phyloP scores from a whole-genome alignment of 176 grass and related monocot species.

The Metroxylon sagu region DNA sequence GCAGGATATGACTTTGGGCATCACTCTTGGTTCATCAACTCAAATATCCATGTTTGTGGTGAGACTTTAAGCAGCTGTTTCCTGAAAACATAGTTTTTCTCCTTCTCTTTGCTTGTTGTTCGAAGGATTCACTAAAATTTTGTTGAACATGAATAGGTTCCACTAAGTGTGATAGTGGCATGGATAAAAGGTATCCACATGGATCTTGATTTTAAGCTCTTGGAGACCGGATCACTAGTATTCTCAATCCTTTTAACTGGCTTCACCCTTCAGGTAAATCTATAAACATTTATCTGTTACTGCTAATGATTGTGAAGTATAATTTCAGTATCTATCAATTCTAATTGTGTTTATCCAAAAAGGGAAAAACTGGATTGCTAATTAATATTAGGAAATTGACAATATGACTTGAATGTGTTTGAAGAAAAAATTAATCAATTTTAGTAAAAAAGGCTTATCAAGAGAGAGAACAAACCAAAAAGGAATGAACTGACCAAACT shows the following conservation, averaged over 20 bases:
- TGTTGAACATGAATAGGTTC: neutral
- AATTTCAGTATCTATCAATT: too few species aligned
- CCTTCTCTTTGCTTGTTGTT: neutral
- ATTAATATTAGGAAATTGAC: too few species aligned
- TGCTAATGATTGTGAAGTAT: too few species aligned
- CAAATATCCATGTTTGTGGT: slow-evolving; percentile 98
- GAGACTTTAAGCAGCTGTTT: neutral
- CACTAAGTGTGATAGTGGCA: slow-evolving; percentile 1
- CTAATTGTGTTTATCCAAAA: too few species aligned
- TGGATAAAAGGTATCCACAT: slow-evolving; percentile 12
- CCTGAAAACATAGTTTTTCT: neutral
- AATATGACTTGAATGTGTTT: too few species aligned
- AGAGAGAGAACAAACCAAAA: too few species aligned
- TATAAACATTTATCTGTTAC: too few species aligned
- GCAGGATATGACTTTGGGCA: slow-evolving; percentile 81
- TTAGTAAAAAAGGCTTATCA: too few species aligned
- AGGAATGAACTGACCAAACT: too few species aligned
- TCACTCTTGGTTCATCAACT: slow-evolving; percentile 76
- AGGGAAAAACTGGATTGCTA: too few species aligned
- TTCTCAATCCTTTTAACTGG: neutral
- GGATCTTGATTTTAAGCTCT: slow-evolving; percentile 4
- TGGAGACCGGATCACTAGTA: neutral
- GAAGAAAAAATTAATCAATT: too few species aligned
- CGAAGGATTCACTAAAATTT: neutral
- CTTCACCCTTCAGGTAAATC: slow-evolving; percentile 9